phyloP scores from a whole-genome alignment of 2,329 filamentous ascomycete species.

The Periconia digitata region DNA sequence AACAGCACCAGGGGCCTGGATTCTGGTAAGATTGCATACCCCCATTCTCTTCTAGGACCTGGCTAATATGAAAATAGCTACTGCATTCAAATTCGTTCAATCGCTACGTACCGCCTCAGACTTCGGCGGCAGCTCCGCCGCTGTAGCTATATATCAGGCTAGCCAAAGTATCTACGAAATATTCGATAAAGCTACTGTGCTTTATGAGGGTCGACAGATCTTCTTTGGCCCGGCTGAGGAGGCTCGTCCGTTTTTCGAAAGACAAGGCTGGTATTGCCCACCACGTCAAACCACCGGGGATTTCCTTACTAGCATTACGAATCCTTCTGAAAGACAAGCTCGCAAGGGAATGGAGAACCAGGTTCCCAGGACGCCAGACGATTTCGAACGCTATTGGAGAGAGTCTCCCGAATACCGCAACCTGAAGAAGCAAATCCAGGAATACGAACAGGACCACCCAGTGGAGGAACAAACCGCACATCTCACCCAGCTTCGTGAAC shows the following conservation, averaged over 20 bases:
- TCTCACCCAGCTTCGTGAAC: slow-evolving; percentile 39
- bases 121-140: slow-evolving; percentile 52
- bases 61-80: slow-evolving; percentile 36
- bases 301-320: slow-evolving; percentile 74
- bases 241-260: slow-evolving; percentile 67
- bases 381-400: slow-evolving; percentile 55
- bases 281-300: slow-evolving; percentile 70
- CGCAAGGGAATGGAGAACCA: slow-evolving; percentile 46
- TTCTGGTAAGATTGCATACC: slow-evolving; percentile 33
- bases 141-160: slow-evolving; percentile 62
- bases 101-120: slow-evolving; percentile 55
- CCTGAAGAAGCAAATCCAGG: slow-evolving; percentile 52
- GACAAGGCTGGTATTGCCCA: slow-evolving; percentile 69
- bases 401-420: slow-evolving; percentile 50
- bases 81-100: slow-evolving; percentile 60
- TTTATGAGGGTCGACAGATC: slow-evolving; percentile 78
- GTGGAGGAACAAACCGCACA: slow-evolving; percentile 41
- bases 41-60: not conserved
- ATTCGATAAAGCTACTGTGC: slow-evolving; percentile 74
- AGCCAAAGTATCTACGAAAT: slow-evolving; percentile 56
- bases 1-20: slow-evolving; percentile 47
- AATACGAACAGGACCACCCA: slow-evolving; percentile 52
- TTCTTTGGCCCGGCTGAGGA: slow-evolving; percentile 66
- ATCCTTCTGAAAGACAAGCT: slow-evolving; percentile 47
- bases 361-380: slow-evolving; percentile 52